phyloP scores from a whole-genome alignment of 2,329 filamentous ascomycete genomes.

The Fusarium anguioides region DNA sequence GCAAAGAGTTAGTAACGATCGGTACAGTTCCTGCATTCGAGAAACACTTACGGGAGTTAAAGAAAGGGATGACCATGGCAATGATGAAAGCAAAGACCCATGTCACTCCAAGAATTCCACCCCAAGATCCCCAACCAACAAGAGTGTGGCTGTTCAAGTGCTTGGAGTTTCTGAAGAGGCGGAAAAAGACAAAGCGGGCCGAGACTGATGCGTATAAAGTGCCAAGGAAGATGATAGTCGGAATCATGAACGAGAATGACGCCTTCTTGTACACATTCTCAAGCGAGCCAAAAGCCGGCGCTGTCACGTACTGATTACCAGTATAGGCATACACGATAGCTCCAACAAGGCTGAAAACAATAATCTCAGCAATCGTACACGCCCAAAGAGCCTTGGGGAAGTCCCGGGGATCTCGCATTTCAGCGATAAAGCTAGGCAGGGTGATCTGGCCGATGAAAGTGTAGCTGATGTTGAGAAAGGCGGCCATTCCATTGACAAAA shows the following conservation, averaged over 20 bases:
- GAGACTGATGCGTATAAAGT: constrained; percentile 92
- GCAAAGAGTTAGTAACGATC: constrained; percentile 23
- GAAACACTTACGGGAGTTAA: constrained; percentile 73
- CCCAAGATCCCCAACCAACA: constrained; percentile 84
- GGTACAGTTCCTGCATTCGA: neutral
- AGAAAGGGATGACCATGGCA: constrained; percentile 93
- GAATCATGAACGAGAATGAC: constrained; percentile 94
- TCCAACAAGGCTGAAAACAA: constrained; percentile 87
- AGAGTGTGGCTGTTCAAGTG: constrained; percentile 86
- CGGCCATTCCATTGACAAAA: constrained; percentile 84
- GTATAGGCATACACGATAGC: constrained; percentile 86
- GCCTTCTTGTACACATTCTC: constrained; percentile 86
- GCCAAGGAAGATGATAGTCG: constrained; percentile 91
- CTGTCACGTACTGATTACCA: constrained; percentile 87
- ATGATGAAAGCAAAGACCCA: constrained; percentile 95
- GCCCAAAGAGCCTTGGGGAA: constrained; percentile 94
- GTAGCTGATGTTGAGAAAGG: constrained; percentile 95
- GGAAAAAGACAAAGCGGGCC: constrained; percentile 91
- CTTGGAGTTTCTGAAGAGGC: constrained; percentile 80
- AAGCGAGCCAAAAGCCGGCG: constrained; percentile 88
- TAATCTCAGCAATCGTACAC: constrained; percentile 87
- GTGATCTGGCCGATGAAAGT: constrained; percentile 98
- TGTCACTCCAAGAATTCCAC: constrained; percentile 72
- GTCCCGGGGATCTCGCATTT: constrained; percentile 82
- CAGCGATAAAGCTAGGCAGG: constrained; percentile 92